phyloP scores from a whole-genome alignment of 2,329 filamentous ascomycete species.

The Ophiostoma fasciatum region DNA sequence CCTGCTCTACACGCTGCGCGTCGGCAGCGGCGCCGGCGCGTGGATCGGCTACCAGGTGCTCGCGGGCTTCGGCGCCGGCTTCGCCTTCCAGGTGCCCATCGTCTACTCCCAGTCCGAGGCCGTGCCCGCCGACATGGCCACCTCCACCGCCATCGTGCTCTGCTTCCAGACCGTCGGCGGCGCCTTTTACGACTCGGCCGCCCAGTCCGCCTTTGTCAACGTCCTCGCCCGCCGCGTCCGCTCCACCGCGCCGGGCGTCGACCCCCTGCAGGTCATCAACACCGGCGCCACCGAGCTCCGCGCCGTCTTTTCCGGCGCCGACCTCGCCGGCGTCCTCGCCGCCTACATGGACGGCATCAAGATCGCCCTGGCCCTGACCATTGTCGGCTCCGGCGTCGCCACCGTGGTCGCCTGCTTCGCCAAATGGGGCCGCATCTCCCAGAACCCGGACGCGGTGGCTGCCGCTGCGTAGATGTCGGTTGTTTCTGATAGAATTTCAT shows the following conservation, averaged over 20 bases:
- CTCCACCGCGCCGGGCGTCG: slow-evolving; percentile 2
- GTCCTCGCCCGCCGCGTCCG: slow-evolving; percentile 16
- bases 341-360: slow-evolving; percentile 36
- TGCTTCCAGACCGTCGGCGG: slow-evolving; percentile 28
- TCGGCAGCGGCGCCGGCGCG: slow-evolving; percentile 16
- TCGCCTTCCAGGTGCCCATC: slow-evolving; percentile 28
- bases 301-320: slow-evolving; percentile 25
- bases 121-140: slow-evolving; percentile 20
- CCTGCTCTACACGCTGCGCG: slow-evolving; percentile 22
- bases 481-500: too few relatives aligned
- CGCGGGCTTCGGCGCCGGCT: slow-evolving; percentile 29
- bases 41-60: slow-evolving; percentile 35
- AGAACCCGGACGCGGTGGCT: slow-evolving; percentile 1
- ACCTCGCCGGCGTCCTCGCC: slow-evolving; percentile 31
- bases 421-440: slow-evolving; percentile 1
- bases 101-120: slow-evolving; percentile 20
- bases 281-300: slow-evolving; percentile 36
- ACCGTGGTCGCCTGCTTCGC: slow-evolving; percentile 16
- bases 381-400: slow-evolving; percentile 8
- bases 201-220: slow-evolving; percentile 24
- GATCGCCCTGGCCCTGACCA: slow-evolving; percentile 12
- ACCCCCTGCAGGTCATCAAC: slow-evolving; percentile 13
- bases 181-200: slow-evolving; percentile 30
- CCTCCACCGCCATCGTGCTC: slow-evolving; percentile 24
- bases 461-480: background rate